Conservation (phyloP, 495 filamentous ascomycete genomes). For the Haplographium delicatum region DNA sequence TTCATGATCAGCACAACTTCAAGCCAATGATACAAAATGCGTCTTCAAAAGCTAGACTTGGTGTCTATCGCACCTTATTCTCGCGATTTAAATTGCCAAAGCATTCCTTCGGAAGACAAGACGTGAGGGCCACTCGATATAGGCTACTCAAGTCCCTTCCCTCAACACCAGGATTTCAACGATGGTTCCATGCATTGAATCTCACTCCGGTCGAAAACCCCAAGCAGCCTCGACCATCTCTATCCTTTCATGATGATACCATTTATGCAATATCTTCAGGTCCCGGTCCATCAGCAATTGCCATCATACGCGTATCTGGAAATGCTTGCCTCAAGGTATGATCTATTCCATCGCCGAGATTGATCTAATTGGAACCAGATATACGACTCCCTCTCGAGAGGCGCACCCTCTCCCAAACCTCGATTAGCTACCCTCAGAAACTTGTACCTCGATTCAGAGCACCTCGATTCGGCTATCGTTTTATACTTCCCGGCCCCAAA, state of each 20-base stretch:
- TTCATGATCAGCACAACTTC: slow-evolving; percentile 3
- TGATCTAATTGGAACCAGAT: slow-evolving; percentile 46
- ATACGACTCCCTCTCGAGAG: slow-evolving; percentile 70
- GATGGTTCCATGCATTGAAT: neutral
- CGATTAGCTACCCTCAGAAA: slow-evolving; percentile 74
- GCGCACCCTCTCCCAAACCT: slow-evolving; percentile 56
- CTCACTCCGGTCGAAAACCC: neutral
- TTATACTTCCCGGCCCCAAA: slow-evolving; percentile 82
- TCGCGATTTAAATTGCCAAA: neutral
- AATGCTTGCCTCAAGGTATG: slow-evolving; percentile 65
- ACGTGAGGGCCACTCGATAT: neutral
- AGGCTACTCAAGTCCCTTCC: neutral
- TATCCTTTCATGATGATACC: slow-evolving; percentile 55
- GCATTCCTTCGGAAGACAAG: neutral
- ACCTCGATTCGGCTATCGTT: slow-evolving; percentile 82
- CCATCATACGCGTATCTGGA: slow-evolving; percentile 84
- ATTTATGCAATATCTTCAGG: slow-evolving; percentile 93
- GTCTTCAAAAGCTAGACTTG: slow-evolving; percentile 2
- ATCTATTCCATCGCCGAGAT: neutral
- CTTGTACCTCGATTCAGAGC: slow-evolving; percentile 56
- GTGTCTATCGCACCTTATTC: neutral
- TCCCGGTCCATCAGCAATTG: slow-evolving; percentile 82
- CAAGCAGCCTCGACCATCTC: too few relatives aligned
- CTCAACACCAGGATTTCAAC: neutral
- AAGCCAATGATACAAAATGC: slow-evolving; percentile 18